Base-by-base conservation (phyloP, 1,284 basidiomycete genomes). In the Trichosporon coremiiforme region DNA sequence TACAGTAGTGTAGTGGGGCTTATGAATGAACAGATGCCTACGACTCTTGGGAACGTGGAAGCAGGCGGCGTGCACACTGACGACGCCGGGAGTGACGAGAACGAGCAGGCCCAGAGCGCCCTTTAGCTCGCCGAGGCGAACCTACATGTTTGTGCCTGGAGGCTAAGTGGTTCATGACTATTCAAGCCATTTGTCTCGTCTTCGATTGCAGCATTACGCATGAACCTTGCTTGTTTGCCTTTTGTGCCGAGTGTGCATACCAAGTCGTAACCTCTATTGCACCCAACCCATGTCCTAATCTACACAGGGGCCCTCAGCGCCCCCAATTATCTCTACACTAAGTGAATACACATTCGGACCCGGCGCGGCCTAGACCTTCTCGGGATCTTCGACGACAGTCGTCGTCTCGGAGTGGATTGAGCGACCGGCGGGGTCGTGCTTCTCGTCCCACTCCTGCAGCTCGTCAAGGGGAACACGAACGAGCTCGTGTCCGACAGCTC, bases 401-500 rank as follows among this genome's bases (percentile, higher is more conserved):
- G 29, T 29, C 8, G 20, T 31, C 53, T 25, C 25, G 12, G 53
- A 15, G 38, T n/a, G 63, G 5, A 66, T 10, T n/a, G 65, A 66
- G 55, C 68, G 69, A 3, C 73, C 73, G 6, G 55, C 63, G 5
- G 69, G 53, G 38, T 74, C 72, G 64, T 75, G 74, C 65, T 69
- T 50, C 4, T 55, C 70, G 31, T 77, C 74, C 76, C 76, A 77
- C 20, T 55, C 45, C 7, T 70, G 72, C 2, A 76, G 12, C 41
- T 76, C 72, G 4, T 53, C 68, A 13, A 70, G 63, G 33, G 70
- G 70, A 2, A 77, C 73, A 41, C 73, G 73, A 53, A 75, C 66
- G n/a, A 76, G 17, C 64, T 64, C 50, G 62, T 75, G 69, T n/a
- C 66, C 50, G 13, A 73, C 66, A 4, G 77, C 78, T 0, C 83